A percentile compares a stretch with the other conserved stretches of the same genome.
Conservation (phyloP, 495 filamentous ascomycete species). For the Podospora fimiseda region DNA sequence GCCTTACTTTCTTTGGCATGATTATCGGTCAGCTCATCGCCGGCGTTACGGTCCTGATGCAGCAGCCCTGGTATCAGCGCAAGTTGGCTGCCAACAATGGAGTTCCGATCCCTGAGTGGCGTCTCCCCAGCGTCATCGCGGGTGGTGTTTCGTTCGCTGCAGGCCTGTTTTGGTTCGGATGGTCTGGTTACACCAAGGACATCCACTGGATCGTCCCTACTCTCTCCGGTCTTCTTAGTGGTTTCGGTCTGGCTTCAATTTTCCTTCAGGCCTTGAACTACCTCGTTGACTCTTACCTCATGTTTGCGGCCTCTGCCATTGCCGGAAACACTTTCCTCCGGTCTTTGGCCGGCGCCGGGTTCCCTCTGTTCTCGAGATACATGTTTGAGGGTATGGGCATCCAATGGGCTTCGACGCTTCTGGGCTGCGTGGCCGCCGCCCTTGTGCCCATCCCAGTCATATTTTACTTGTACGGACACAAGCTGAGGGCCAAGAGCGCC, state of each 20-base stretch:
- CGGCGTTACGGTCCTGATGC: conserved; percentile 56
- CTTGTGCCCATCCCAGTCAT: conserved; percentile 70
- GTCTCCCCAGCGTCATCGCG: conserved; percentile 69
- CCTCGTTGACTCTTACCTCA: conserved; percentile 80
- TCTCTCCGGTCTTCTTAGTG: conserved; percentile 55
- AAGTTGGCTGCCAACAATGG: conserved; percentile 68
- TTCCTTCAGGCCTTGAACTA: conserved; percentile 85
- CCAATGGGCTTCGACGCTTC: conserved; percentile 68
- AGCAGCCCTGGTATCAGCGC: conserved; percentile 60
- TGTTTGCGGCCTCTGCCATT: conserved; percentile 82
- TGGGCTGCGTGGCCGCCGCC: conserved; percentile 62
- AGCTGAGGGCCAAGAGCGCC: conserved; percentile 57
- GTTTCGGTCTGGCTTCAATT: conserved; percentile 64
- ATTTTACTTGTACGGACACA: conserved; percentile 58
- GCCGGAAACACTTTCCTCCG: conserved; percentile 87
- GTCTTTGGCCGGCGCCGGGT: conserved; percentile 66
- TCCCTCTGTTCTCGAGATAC: conserved; percentile 75
- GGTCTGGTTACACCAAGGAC: conserved; percentile 57
- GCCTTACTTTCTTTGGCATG: conserved; percentile 78
- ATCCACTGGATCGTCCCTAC: conserved; percentile 83
- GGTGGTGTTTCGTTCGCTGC: conserved; percentile 67
- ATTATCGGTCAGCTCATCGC: conserved; percentile 64
- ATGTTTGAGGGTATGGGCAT: conserved; percentile 77
- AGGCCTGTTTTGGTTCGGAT: conserved; percentile 86
- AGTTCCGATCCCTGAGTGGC: conserved; percentile 78